Conservation (phyloP, 768 basidiomycete genomes). For the Hygrocybe punicea region DNA sequence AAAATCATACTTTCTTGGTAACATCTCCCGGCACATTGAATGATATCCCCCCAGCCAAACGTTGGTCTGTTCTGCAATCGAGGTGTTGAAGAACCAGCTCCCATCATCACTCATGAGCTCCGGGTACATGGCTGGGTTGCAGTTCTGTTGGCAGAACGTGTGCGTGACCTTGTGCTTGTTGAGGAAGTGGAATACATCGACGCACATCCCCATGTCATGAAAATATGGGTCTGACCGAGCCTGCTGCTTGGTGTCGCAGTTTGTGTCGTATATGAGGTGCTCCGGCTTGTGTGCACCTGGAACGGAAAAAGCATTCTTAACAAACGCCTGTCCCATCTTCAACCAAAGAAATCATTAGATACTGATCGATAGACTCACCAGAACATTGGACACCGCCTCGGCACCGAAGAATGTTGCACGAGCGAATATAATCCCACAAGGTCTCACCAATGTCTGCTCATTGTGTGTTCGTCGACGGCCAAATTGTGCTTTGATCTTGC, state of each 20-base stretch:
- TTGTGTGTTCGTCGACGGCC: slow-evolving; percentile 17
- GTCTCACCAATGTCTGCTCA: slow-evolving; percentile 15
- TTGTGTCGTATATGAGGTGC: slow-evolving; percentile 16
- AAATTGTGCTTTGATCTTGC: slow-evolving; percentile 12
- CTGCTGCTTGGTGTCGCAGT: slow-evolving; percentile 7
- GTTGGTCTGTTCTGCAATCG: slow-evolving; percentile 35
- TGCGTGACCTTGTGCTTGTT: slow-evolving; percentile 16
- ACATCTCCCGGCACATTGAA: slow-evolving; percentile 30
- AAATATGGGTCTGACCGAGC: slow-evolving; percentile 16
- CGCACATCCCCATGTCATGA: slow-evolving; percentile 1
- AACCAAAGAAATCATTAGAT: not conserved
- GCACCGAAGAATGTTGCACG: slow-evolving; percentile 1
- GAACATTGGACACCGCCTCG: slow-evolving; percentile 15
- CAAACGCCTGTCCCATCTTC: too few species aligned
- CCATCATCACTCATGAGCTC: slow-evolving; percentile 18
- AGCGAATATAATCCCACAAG: slow-evolving; percentile 22
- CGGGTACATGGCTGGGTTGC: slow-evolving; percentile 16
- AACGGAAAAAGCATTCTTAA: slow-evolving; percentile 16
- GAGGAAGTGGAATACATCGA: slow-evolving; percentile 16
- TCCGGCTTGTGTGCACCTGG: slow-evolving; percentile 25
- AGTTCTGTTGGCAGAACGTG: slow-evolving; percentile 15
- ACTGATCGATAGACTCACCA: slow-evolving; percentile 13
- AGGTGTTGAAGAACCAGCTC: slow-evolving; percentile 31
- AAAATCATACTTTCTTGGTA: too few species aligned
- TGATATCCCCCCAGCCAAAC: slow-evolving; percentile 34